Evolutionary conservation across 2,329 filamentous ascomycete species (phyloP), one percentile per base, ranked within the genome.

Genomic region (Cladosporium sp.): DNA sequence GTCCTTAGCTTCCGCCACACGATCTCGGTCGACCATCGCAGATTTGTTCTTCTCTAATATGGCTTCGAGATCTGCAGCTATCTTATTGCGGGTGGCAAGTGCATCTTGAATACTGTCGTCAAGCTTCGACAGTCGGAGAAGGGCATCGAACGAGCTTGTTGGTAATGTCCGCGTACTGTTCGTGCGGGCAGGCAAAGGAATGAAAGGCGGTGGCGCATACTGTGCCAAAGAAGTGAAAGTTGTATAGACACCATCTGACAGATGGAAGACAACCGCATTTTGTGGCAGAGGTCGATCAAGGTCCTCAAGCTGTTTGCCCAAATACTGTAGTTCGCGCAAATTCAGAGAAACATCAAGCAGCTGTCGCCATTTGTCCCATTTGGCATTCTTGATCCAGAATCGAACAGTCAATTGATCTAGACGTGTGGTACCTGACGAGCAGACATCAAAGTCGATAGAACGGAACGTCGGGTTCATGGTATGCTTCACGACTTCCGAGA

Each of bases 71-170:
- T 96, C 90, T n/a, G 81, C 76, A 50, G 90, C 85, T 8, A 97
- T 80, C 55, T 82, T 81, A 60, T 89, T 85, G 14, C 89, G 85
- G 0, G 90, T 95, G 1, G 86, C 84, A 9, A 96, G 76, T 1
- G 92, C 92, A 73, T 97, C 93, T 70, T 95, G 91, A 22, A 97
- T 90, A 57, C 92, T 96, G 70, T 89, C 90, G 63, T 96, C 91
- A 15, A 97, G 80, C 59, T 92, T 96, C 5, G 90, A 88, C 11
- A 97, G 80, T 61, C 89, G 88, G 87, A 97, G 93, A 19, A 97
- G 79, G 1, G 89, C 85, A 68, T 91, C 92, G 72, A 96, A 97
- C 0, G 92, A 92, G 0, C 91, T 92, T 0, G 88, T 92, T 0
- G 83, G 70, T n/a, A 83, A 76, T 65, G 1, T 80, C 73, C 5